These are phyloP conservation scores for Phytophthora ramorum DNA, from an alignment of 352 stramenopile genomes.

Conservation along the genomic window DNA sequence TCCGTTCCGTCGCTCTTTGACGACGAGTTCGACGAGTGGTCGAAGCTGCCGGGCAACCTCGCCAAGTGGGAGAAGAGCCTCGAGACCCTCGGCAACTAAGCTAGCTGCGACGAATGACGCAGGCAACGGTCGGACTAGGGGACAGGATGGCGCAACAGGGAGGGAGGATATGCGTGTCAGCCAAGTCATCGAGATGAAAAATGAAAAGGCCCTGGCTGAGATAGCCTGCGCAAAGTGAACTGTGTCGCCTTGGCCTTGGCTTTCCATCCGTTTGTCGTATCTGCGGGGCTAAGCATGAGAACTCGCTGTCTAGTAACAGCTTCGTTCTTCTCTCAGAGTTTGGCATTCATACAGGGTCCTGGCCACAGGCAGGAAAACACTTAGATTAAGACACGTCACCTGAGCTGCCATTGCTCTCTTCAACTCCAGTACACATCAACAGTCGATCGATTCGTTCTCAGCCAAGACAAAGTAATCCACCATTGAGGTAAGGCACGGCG, in stretches of 20 bases:
- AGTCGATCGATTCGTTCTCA: too few relatives aligned
- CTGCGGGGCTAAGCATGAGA: constrained; percentile 7
- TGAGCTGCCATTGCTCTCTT: too few relatives aligned
- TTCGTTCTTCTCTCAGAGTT: too few relatives aligned
- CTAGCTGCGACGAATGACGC: constrained; percentile 11
- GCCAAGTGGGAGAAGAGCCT: constrained; percentile 91
- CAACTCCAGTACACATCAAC: too few relatives aligned
- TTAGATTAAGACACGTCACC: too few relatives aligned
- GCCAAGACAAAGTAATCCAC: not conserved
- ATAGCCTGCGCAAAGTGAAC: constrained; percentile 41
- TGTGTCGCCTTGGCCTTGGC: constrained; percentile 26
- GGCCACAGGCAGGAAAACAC: too few relatives aligned
- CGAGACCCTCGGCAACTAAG: constrained; percentile 85
- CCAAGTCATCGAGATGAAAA: constrained; percentile 32
- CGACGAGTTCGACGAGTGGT: constrained; percentile 89
- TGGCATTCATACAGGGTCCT: too few relatives aligned
- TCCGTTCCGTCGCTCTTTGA: constrained; percentile 85
- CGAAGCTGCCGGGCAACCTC: constrained; percentile 84
- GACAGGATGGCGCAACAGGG: constrained; percentile 4
- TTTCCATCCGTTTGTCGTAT: constrained; percentile 12
- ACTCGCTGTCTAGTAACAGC: too few relatives aligned
- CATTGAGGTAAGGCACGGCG: constrained; percentile 9
- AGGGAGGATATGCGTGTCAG: constrained; percentile 6
- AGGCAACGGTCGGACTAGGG: constrained; percentile 22
- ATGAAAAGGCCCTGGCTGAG: constrained; percentile 39